A percentile compares a stretch with the other conserved stretches of the same genome.
These are phyloP conservation scores for Fusarium decemcellulare DNA, from an alignment of 2,329 filamentous ascomycete species.

Conservation along the genomic window DNA sequence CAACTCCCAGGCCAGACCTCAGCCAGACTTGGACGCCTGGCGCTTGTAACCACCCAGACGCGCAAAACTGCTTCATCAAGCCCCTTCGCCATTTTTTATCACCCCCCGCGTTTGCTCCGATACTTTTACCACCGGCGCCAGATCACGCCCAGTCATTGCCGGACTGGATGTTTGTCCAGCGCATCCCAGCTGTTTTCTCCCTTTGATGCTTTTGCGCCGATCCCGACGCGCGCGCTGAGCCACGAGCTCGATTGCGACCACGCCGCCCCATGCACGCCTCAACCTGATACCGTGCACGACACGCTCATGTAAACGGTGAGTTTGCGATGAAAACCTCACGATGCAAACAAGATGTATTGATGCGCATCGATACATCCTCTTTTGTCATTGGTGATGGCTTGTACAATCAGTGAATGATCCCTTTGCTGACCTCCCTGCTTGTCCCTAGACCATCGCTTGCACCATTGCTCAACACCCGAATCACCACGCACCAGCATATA, in stretches of 20 bases:
- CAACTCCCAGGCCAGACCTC: constrained; percentile 39
- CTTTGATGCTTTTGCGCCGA: constrained; percentile 34
- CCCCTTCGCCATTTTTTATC: constrained; percentile 24
- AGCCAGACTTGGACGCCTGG: constrained; percentile 23
- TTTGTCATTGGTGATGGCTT: constrained; percentile 1
- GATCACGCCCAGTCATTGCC: constrained; percentile 9
- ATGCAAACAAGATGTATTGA: not conserved
- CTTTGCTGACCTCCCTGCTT: constrained; percentile 34
- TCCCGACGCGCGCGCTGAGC: constrained; percentile 43
- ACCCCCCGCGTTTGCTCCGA: constrained; percentile 26
- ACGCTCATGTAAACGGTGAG: constrained; percentile 42
- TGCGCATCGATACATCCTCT: constrained; percentile 3
- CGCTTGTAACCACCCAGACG: constrained; percentile 38
- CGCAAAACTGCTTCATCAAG: constrained; percentile 41
- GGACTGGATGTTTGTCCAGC: constrained; percentile 19
- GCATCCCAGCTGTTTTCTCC: constrained; percentile 6
- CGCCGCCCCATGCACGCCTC: constrained; percentile 45
- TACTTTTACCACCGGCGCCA: constrained; percentile 20
- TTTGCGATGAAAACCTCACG: constrained; percentile 17
- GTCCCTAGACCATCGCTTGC: constrained; percentile 26
- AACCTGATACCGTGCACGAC: constrained; percentile 43
- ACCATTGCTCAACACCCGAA: constrained; percentile 11
- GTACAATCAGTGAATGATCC: constrained; percentile 21
- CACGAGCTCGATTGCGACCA: constrained; percentile 43
- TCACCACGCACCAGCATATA: constrained; percentile 3